Evolutionary conservation across 306 rosid species (phyloP).

Genomic region (Pterocarpus macrocarpus): DNA sequence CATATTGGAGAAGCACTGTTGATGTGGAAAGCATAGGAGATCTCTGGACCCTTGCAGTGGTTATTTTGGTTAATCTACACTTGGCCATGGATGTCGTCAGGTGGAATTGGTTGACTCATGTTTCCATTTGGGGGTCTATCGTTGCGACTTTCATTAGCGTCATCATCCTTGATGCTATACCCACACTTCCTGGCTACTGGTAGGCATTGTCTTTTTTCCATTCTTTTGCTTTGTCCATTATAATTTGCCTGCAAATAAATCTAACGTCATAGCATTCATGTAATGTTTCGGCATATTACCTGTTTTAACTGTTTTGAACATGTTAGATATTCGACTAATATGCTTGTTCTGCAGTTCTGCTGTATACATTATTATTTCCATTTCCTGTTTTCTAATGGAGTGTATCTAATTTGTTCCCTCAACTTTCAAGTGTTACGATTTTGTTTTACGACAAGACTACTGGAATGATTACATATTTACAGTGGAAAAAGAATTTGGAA

Average conservation of each 20-base stretch:
- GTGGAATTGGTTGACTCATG: constrained; percentile 88
- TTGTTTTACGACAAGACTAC: too few relatives aligned
- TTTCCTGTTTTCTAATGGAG: too few relatives aligned
- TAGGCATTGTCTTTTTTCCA: constrained; percentile 48
- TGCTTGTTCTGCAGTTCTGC: too few relatives aligned
- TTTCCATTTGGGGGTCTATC: constrained; percentile 88
- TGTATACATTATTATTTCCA: too few relatives aligned
- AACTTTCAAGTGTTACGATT: too few relatives aligned
- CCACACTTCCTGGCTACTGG: constrained; percentile 81
- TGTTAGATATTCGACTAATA: too few relatives aligned
- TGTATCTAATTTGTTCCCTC: too few relatives aligned
- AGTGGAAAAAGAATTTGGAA: too few relatives aligned
- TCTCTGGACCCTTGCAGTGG: constrained; percentile 91
- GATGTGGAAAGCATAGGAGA: constrained; percentile 90
- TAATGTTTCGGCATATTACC: too few relatives aligned
- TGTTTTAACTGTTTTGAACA: too few relatives aligned
- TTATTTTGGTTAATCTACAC: constrained; percentile 85
- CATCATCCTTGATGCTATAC: constrained; percentile 75
- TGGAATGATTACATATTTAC: too few relatives aligned
- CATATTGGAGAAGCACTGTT: constrained; percentile 77
- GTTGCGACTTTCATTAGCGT: constrained; percentile 81
- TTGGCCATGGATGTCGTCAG: constrained; percentile 90
- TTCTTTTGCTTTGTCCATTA: background rate
- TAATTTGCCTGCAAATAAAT: background rate
- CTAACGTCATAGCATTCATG: too few relatives aligned